Percentiles rank a stretch among this genome's conserved stretches.
Evolutionary conservation across 305 asterid species (phyloP).

Genomic region (Fraxinus paxiana): DNA sequence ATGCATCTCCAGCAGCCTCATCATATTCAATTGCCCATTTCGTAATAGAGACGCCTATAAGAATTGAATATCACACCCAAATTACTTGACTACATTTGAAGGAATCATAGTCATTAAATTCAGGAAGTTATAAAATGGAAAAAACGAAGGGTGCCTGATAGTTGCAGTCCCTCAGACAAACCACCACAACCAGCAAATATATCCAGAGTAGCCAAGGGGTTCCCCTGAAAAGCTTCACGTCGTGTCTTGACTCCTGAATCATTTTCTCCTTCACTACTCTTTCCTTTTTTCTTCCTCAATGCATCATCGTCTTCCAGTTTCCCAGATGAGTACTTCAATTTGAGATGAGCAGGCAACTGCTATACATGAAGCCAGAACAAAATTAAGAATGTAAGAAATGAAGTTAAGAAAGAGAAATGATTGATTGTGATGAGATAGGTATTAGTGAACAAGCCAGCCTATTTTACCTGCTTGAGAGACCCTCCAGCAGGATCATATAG

Average conservation of each 20-base stretch:
- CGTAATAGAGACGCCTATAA: slow-evolving; percentile 58
- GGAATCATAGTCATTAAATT: not conserved
- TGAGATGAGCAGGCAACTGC: slow-evolving; percentile 71
- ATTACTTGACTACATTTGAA: slow-evolving; percentile 5
- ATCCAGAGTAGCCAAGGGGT: slow-evolving; percentile 62
- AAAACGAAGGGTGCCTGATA: slow-evolving; percentile 52
- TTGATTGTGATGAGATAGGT: slow-evolving; percentile 3
- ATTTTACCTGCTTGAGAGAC: slow-evolving; percentile 72
- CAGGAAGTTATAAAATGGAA: slow-evolving; percentile 6
- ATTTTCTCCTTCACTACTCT: slow-evolving; percentile 70
- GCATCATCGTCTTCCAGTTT: slow-evolving; percentile 38
- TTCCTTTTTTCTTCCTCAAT: slow-evolving; percentile 72
- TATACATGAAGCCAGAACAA: slow-evolving; percentile 22
- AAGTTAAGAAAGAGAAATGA: not conserved
- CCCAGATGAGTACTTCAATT: slow-evolving; percentile 47
- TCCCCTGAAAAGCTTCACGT: slow-evolving; percentile 35
- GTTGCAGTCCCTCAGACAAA: slow-evolving; percentile 76
- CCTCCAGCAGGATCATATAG: slow-evolving; percentile 72
- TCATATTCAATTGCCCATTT: slow-evolving; percentile 99
- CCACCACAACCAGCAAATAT: slow-evolving; percentile 98
- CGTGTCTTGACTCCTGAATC: slow-evolving; percentile 34
- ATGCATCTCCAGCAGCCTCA: slow-evolving; percentile 88
- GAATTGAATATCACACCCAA: slow-evolving; percentile 24
- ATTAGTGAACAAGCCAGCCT: not conserved
- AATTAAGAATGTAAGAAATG: slow-evolving; percentile 17